Percentiles rank a stretch among this genome's conserved stretches.
Evolutionary conservation across 208 protist species (phyloP).

Genomic region (Kentomonas sorsogonicus): DNA sequence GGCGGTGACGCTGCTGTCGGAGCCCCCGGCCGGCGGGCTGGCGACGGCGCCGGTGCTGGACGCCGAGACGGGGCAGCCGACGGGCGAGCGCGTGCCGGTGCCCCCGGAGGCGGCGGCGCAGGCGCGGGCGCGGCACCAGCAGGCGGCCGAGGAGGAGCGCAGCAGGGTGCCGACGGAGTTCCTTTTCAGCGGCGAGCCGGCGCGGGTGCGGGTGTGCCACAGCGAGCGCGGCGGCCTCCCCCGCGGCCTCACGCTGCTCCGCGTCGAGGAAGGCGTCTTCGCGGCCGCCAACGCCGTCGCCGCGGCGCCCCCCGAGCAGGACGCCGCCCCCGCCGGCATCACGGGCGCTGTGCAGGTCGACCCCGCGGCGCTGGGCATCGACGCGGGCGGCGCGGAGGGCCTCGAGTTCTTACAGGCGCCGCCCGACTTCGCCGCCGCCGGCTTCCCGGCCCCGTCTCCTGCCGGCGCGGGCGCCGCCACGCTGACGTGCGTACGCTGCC

Average conservation of each 20-base stretch:
- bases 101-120: conserved; percentile 17
- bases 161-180: conserved; percentile 21
- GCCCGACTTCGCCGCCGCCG: no score
- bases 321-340: background rate
- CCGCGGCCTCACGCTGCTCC: conserved; percentile 27
- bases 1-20: conserved; percentile 13
- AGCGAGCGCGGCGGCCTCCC: conserved; percentile 36
- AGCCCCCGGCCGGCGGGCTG: conserved; percentile 8
- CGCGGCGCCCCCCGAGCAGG: background rate
- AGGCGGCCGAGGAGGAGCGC: background rate
- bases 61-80: conserved; percentile 2
- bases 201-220: conserved; percentile 38
- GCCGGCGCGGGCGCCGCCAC: no score
- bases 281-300: conserved; percentile 14
- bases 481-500: conserved; percentile 13
- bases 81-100: conserved; percentile 2
- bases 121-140: conserved; percentile 1
- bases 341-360: conserved; percentile 7
- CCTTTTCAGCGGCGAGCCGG: conserved; percentile 18
- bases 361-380: conserved; percentile 12
- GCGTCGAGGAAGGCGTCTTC: conserved; percentile 20
- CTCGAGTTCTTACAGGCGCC: background rate
- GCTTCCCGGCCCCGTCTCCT: no score
- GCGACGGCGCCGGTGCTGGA: conserved; percentile 16
- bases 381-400: conserved; percentile 1